phyloP scores from a whole-genome alignment of 352 stramenopile species.

The Phytophthora crassamura region DNA sequence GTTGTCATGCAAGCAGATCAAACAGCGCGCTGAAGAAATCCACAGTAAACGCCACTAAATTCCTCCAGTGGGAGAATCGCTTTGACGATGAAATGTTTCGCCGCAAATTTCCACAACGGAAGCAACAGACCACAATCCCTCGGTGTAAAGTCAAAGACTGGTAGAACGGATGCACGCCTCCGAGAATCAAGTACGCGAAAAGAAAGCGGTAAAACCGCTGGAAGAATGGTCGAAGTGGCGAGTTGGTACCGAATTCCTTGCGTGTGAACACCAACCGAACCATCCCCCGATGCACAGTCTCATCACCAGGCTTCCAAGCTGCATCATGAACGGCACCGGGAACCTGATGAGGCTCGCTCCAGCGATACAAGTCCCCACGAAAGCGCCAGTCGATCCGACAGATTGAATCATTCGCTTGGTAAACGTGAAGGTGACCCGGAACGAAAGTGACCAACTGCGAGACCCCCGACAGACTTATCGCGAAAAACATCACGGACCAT shows the following conservation, averaged over 20 bases:
- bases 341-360: constrained; percentile 7
- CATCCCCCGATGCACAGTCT: constrained; percentile 7
- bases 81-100: constrained; percentile 3
- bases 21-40: constrained; percentile 32
- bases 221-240: neutral
- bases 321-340: constrained; percentile 21
- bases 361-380: constrained; percentile 1
- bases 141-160: constrained; percentile 4
- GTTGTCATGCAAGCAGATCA: constrained; percentile 27
- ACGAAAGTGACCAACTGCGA: constrained; percentile 14
- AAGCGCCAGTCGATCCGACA: constrained; percentile 3
- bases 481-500: neutral
- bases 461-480: neutral
- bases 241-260: constrained; percentile 6
- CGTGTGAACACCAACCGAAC: constrained; percentile 9
- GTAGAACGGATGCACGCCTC: constrained; percentile 13
- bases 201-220: constrained; percentile 12
- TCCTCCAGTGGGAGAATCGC: constrained; percentile 2
- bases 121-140: neutral
- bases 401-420: constrained; percentile 6
- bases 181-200: constrained; percentile 9
- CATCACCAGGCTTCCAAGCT: constrained; percentile 3
- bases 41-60: constrained; percentile 10
- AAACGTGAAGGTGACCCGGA: constrained; percentile 12
- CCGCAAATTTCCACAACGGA: constrained; percentile 14